A percentile compares a stretch with the other conserved stretches of the same genome.
Evolutionary conservation across 2,329 filamentous ascomycete genomes (phyloP).

Genomic region (Fusarium acutatum): DNA sequence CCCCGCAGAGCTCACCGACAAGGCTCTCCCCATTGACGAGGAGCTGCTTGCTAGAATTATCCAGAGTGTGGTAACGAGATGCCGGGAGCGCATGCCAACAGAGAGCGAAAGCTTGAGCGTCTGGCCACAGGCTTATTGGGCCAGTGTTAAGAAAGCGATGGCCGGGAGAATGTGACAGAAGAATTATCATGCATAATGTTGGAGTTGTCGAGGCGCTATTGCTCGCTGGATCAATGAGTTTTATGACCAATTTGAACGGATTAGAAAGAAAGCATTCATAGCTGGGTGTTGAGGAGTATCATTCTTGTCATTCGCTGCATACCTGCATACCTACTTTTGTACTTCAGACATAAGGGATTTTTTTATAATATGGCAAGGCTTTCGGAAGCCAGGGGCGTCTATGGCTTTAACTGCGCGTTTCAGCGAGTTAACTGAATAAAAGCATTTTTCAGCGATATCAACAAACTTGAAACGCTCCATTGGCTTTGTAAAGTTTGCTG

Average conservation of each 20-base stretch:
- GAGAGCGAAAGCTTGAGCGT: conserved; percentile 63
- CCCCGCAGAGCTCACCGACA: conserved; percentile 64
- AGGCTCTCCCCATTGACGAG: conserved; percentile 67
- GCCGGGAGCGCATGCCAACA: conserved; percentile 65
- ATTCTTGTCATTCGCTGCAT: conserved; percentile 40
- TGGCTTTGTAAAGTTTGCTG: conserved; percentile 28
- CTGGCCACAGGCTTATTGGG: conserved; percentile 71
- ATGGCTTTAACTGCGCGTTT: conserved; percentile 10
- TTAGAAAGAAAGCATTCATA: conserved; percentile 40
- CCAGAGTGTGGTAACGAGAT: conserved; percentile 68
- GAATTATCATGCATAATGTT: conserved; percentile 17
- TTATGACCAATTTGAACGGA: conserved; percentile 37
- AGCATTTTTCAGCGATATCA: conserved; percentile 33
- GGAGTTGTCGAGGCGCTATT: conserved; percentile 19
- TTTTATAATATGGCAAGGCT: conserved; percentile 25
- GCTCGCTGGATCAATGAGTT: conserved; percentile 31
- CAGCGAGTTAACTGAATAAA: conserved; percentile 29
- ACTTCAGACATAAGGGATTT: conserved; percentile 19
- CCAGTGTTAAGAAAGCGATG: conserved; percentile 64
- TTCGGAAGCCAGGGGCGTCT: conserved; percentile 30
- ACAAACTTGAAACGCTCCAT: not conserved
- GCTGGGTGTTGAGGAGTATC: conserved; percentile 45
- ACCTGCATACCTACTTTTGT: conserved; percentile 34
- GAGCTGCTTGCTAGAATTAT: conserved; percentile 70
- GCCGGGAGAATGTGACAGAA: conserved; percentile 42